Evolutionary conservation across 305 asterid species (phyloP).

Genomic region (Fraxinus latifolia): DNA sequence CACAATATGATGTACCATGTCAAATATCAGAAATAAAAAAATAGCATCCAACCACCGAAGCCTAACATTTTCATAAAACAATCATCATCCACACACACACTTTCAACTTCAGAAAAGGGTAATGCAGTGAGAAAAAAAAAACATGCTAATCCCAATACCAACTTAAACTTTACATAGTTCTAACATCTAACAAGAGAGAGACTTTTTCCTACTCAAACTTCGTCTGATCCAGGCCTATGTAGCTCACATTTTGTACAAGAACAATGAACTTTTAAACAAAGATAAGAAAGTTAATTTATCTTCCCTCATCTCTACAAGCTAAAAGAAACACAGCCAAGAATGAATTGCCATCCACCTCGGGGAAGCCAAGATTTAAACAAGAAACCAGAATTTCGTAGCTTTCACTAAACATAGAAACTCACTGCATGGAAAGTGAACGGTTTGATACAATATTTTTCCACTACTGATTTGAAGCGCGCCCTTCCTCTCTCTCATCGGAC

Average conservation of each 20-base stretch:
- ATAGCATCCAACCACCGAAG: not conserved
- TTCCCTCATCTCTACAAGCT: slow-evolving; percentile 10
- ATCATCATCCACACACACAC: not conserved
- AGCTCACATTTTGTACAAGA: slow-evolving; percentile 27
- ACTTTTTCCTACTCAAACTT: slow-evolving; percentile 8
- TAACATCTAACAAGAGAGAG: not conserved
- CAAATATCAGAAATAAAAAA: not conserved
- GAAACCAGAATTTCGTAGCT: slow-evolving; percentile 17
- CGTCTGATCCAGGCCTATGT: not conserved
- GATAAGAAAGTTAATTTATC: not conserved
- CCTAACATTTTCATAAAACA: not conserved
- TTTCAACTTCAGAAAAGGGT: not conserved
- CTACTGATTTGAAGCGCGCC: slow-evolving; percentile 26
- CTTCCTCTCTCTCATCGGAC: slow-evolving; percentile 23
- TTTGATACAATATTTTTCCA: slow-evolving; percentile 33
- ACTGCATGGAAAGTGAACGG: slow-evolving; percentile 30
- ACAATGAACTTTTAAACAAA: slow-evolving; percentile 4
- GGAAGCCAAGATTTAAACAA: slow-evolving; percentile 34
- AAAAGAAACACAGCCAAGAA: slow-evolving; percentile 62
- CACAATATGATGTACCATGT: not conserved
- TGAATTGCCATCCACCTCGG: slow-evolving; percentile 63
- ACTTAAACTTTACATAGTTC: slow-evolving; percentile 12
- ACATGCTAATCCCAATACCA: not conserved
- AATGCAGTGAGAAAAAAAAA: not conserved
- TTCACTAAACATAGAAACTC: slow-evolving; percentile 7